phyloP scores from a whole-genome alignment of 2,329 filamentous ascomycete species.

The Phaeosphaeriaceae sp. region DNA sequence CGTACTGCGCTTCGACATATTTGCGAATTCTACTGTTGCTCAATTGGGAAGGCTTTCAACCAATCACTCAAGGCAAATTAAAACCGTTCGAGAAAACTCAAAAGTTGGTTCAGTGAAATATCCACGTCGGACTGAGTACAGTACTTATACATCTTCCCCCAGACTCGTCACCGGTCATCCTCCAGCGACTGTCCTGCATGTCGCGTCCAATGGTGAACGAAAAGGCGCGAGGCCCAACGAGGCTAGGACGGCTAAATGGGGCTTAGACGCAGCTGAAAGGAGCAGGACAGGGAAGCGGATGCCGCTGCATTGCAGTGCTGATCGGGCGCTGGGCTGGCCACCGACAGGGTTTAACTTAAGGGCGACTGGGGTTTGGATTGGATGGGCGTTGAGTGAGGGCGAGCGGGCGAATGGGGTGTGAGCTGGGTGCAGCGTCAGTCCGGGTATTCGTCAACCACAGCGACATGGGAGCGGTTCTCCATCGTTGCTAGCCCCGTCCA shows the following conservation, averaged over 20 bases:
- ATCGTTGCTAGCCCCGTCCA: neutral
- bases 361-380: neutral
- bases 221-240: neutral
- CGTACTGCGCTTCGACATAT: conserved; percentile 1
- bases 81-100: neutral
- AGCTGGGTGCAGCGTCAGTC: neutral
- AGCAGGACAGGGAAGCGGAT: neutral
- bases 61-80: neutral
- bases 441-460: neutral
- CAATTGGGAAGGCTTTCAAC: neutral
- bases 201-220: neutral
- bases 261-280: neutral
- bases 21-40: neutral
- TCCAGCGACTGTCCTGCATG: neutral
- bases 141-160: neutral
- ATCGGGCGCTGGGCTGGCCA: neutral
- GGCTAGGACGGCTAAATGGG: neutral
- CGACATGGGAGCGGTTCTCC: neutral
- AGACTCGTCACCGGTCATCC: neutral
- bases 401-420: neutral
- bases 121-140: neutral
- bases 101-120: neutral
- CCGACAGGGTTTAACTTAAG: neutral
- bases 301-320: neutral
- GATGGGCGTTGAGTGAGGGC: neutral